Evolutionary conservation across 106 monocot genomes (phyloP).

Genomic region (Iris macrosiphon): DNA sequence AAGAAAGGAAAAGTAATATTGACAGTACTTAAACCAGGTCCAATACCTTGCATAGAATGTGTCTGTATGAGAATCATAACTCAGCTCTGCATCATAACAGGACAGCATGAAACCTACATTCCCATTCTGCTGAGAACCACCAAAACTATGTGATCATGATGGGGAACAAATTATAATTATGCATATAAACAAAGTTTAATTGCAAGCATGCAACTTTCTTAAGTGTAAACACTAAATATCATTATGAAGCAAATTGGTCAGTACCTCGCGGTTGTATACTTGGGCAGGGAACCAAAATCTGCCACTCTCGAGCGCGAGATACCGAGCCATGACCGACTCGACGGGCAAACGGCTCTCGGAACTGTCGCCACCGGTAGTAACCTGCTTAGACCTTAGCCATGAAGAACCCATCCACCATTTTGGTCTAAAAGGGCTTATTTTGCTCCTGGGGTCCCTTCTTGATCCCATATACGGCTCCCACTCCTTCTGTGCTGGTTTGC

Average conservation of each 20-base stretch:
- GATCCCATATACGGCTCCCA: constrained; percentile 37
- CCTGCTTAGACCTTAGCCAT: constrained; percentile 41
- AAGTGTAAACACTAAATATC: too few species aligned
- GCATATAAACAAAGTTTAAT: background rate
- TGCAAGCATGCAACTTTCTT: too few species aligned
- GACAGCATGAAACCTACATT: constrained; percentile 77
- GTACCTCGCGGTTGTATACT: constrained; percentile 92
- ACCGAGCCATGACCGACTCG: constrained; percentile 48
- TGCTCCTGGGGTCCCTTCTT: background rate
- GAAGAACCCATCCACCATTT: constrained; percentile 32
- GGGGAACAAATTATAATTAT: too few species aligned
- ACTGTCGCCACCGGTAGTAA: background rate
- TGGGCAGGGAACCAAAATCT: constrained; percentile 90
- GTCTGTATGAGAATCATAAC: constrained; percentile 53
- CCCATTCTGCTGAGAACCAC: constrained; percentile 44
- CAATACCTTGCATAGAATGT: constrained; percentile 77
- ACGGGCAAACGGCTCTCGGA: constrained; percentile 2
- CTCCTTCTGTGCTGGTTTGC: constrained; percentile 23
- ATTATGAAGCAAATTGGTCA: too few species aligned
- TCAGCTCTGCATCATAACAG: constrained; percentile 76
- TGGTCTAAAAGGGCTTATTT: background rate
- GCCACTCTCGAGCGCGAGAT: constrained; percentile 64
- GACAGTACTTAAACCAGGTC: background rate
- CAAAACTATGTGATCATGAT: too few species aligned
- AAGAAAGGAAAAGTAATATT: background rate